Evolutionary conservation across 2,329 filamentous ascomycete species (phyloP).

Genomic region (Botrytis aclada): DNA sequence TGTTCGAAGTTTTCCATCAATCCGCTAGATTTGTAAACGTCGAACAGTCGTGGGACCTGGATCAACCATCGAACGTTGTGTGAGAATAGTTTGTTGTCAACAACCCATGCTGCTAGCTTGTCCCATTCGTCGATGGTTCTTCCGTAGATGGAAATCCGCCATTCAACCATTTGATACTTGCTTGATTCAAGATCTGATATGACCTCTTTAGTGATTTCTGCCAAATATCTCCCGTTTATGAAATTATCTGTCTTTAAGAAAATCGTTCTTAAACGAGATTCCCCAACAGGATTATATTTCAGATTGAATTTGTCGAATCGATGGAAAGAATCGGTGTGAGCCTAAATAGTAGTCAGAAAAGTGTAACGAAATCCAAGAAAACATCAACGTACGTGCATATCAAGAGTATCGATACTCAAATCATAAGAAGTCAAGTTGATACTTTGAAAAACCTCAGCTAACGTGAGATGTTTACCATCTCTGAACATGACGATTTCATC

Average conservation of each 20-base stretch:
- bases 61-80: constrained; percentile 97
- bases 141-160: constrained; percentile 97
- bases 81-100: constrained; percentile 97
- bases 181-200: constrained; percentile 95
- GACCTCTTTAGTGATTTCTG: constrained; percentile 97
- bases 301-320: constrained; percentile 99
- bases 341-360: constrained; percentile 46
- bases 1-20: constrained; percentile 89
- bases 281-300: constrained; percentile 96
- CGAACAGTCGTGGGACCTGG: constrained; percentile 89
- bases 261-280: constrained; percentile 93
- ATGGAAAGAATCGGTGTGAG: constrained; percentile 96
- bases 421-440: constrained; percentile 98
- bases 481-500: constrained; percentile 91
- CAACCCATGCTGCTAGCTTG: constrained; percentile 93
- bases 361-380: not conserved
- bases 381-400: constrained; percentile 79
- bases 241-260: constrained; percentile 99
- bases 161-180: constrained; percentile 99
- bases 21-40: constrained; percentile 87
- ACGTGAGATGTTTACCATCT: constrained; percentile 86
- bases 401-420: constrained; percentile 93
- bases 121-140: constrained; percentile 94
- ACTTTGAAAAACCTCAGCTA: constrained; percentile 92
- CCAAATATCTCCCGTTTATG: constrained; percentile 91